Conservation (phyloP, 192 early-diverging fungal species). For the Coemansia sp. region DNA sequence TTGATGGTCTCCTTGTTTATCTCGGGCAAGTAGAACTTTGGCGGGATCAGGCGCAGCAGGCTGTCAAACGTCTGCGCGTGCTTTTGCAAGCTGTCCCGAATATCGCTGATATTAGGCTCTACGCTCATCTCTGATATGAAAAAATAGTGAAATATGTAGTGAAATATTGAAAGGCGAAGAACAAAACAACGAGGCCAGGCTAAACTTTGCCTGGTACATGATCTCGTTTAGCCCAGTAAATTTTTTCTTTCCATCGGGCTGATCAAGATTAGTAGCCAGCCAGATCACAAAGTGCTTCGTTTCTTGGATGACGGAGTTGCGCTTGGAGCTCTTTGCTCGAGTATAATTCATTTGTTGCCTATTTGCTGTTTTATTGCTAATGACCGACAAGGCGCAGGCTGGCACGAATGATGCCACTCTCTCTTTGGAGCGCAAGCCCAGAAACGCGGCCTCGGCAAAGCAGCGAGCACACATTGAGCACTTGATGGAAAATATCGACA, state of each 20-base stretch:
- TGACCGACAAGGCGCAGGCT: background rate
- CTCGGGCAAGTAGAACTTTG: constrained; percentile 78
- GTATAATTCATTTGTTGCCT: background rate
- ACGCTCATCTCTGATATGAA: background rate
- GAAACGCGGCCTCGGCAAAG: constrained; percentile 13
- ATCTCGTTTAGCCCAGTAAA: background rate
- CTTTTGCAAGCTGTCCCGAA: constrained; percentile 63
- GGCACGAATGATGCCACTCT: background rate
- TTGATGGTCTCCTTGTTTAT: constrained; percentile 61
- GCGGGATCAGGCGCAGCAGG: constrained; percentile 81
- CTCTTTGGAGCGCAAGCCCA: constrained; percentile 3
- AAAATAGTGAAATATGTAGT: background rate
- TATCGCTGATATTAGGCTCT: constrained; percentile 30
- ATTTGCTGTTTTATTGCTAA: background rate
- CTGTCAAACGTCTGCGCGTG: constrained; percentile 74
- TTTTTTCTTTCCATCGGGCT: background rate
- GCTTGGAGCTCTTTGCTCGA: background rate
- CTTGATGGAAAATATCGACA: constrained; percentile 81
- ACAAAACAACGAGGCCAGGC: background rate
- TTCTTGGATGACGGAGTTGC: too few relatives aligned
- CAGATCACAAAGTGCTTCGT: background rate
- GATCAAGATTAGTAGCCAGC: background rate
- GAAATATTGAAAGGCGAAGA: background rate
- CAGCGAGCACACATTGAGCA: constrained; percentile 42
- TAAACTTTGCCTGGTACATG: background rate